These are phyloP conservation scores for Aurantiochytrium sp. DNA, from an alignment of 108 stramenopile genomes.

Conservation along the genomic window DNA sequence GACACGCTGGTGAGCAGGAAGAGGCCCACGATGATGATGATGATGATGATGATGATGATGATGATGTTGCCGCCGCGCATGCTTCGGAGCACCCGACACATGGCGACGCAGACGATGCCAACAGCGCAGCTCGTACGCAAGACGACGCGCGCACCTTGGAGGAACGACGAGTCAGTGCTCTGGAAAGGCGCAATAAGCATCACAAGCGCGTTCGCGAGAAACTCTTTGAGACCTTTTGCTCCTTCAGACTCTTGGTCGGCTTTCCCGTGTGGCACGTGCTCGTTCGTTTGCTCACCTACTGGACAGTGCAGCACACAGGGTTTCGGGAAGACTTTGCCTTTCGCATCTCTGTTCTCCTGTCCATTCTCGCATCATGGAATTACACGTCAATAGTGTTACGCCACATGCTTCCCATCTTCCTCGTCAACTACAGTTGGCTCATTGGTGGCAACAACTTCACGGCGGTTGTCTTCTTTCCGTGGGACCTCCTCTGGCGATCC, in stretches of 20 bases:
- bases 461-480: neutral
- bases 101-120: neutral
- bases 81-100: neutral
- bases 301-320: neutral
- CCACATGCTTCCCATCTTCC: constrained; percentile 9
- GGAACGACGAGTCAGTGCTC: neutral
- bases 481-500: neutral
- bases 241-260: neutral
- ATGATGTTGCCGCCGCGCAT: neutral
- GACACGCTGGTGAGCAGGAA: neutral
- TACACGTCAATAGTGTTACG: neutral
- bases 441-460: constrained; percentile 1
- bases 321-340: neutral
- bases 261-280: constrained; percentile 1
- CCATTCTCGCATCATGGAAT: neutral
- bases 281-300: neutral
- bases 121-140: neutral
- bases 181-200: neutral
- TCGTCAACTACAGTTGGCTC: constrained; percentile 5
- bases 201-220: neutral
- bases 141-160: neutral
- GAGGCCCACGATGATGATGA: neutral
- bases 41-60: neutral
- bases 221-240: constrained; percentile 1
- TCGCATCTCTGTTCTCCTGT: neutral